Percentiles rank a stretch among this genome's conserved stretches.
These are phyloP conservation scores for Aulographum hederae DNA, from an alignment of 2,329 filamentous ascomycete genomes.

Conservation along the genomic window DNA sequence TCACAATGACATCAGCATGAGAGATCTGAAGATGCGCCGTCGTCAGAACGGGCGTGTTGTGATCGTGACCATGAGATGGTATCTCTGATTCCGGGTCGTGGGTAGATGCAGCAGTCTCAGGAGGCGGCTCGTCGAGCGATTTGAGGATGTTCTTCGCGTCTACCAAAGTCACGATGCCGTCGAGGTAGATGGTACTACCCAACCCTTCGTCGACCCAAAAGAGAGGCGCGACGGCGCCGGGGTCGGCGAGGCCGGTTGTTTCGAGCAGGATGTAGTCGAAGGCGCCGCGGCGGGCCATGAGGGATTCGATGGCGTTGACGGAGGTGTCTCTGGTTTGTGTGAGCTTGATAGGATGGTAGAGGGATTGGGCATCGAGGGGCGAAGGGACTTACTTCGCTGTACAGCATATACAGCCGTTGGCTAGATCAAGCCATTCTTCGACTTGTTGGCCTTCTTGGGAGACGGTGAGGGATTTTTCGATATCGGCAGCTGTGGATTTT, in stretches of 20 bases:
- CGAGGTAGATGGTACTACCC: slow-evolving; percentile 86
- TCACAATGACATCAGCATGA: slow-evolving; percentile 83
- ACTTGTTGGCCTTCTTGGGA: slow-evolving; percentile 68
- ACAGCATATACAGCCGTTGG: slow-evolving; percentile 95
- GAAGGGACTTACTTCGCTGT: slow-evolving; percentile 57
- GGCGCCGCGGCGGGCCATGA: slow-evolving; percentile 83
- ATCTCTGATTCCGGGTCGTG: slow-evolving; percentile 28
- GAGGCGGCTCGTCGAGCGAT: slow-evolving; percentile 49
- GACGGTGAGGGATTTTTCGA: slow-evolving; percentile 88
- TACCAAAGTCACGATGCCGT: slow-evolving; percentile 89
- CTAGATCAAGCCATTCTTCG: slow-evolving; percentile 88
- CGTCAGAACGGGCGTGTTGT: slow-evolving; percentile 52
- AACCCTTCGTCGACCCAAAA: slow-evolving; percentile 98
- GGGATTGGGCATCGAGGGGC: too few species aligned
- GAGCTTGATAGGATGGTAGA: slow-evolving; percentile 4
- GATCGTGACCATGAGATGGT: slow-evolving; percentile 32
- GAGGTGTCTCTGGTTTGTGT: slow-evolving; percentile 51
- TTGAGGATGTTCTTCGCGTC: slow-evolving; percentile 84
- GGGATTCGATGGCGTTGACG: slow-evolving; percentile 82
- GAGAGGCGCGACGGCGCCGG: slow-evolving; percentile 82
- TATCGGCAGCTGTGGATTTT: slow-evolving; percentile 55
- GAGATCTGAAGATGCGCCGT: slow-evolving; percentile 94
- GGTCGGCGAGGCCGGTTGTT: slow-evolving; percentile 87
- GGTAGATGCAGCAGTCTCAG: slow-evolving; percentile 28
- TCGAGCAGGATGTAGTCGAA: slow-evolving; percentile 98